Base-by-base conservation (phyloP, 257 asterid genomes). In the Penstemon davidsonii region DNA sequence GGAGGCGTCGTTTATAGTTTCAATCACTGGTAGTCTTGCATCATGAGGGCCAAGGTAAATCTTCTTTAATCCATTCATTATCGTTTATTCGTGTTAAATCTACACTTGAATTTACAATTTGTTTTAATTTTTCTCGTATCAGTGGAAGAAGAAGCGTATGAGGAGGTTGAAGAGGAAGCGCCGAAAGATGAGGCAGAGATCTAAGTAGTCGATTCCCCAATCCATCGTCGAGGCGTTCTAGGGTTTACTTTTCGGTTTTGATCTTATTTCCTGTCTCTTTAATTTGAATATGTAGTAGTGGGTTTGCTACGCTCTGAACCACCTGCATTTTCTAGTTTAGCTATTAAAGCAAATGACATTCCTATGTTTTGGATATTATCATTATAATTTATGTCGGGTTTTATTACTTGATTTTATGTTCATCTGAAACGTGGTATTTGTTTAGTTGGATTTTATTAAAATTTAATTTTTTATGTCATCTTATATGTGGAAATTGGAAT, bases 131-230 rank as follows among this genome's bases (percentile, higher is more conserved):
- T 9, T 57, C 4, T 65, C 10, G 39, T 65, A 56, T 75, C 81
- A 79, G 84, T 79, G 84, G 84, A 80, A 80, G 81, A 80, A 80
- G 84, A 80, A 80, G 84, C 84, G 84, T 51, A 80, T 76, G 84
- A 80, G 84, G 79, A 60, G 84, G 68, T 73, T 80, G 79, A 80
- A 80, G 77, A 80, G 84, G 79, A 80, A 80, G 84, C 84, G 84
- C 75, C 81, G 84, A 76, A 80, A 80, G 84, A 80, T 80, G 84
- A 80, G 84, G 71, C 84, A 76, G 84, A 66, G 84, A 76, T 80
- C 84, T 40, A 80, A 80, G 81, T 80, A 80, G 81, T 25, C 25
- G 2, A 4, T 8, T 9, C 1, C 41, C 9, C 38, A 5, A 8
- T 10, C 9, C 64, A 1, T 53, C 60, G 7, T 42, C 49, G 43